A percentile compares a stretch with the other conserved stretches of the same genome.
Conservation (phyloP, 768 basidiomycete species). For the Tylopilus cervinicoccineus region DNA sequence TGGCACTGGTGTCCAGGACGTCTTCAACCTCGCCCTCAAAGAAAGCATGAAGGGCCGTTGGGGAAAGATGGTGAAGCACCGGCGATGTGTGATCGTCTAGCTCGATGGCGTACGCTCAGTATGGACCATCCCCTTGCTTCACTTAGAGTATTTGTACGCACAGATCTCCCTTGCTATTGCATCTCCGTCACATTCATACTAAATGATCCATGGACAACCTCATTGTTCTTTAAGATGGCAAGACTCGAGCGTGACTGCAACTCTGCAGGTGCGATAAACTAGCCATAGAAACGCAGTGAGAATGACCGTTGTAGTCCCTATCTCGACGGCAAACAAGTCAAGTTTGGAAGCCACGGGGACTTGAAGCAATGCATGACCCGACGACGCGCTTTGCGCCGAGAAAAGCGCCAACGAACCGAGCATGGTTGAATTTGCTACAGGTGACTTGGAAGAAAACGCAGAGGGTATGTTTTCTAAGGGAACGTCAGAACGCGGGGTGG, state of each 20-base stretch:
- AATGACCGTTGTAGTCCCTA: constrained; percentile 32
- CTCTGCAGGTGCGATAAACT: constrained; percentile 22
- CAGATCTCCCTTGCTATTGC: constrained; percentile 26
- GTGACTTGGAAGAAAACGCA: constrained; percentile 15
- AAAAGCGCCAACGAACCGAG: constrained; percentile 18
- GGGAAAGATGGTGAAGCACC: constrained; percentile 66
- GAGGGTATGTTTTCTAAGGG: constrained; percentile 3
- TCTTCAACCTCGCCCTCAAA: constrained; percentile 83
- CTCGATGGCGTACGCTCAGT: constrained; percentile 7
- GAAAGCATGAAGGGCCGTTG: constrained; percentile 84
- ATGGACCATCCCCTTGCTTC: constrained; percentile 8
- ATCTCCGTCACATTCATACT: constrained; percentile 11
- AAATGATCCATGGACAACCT: constrained; percentile 5
- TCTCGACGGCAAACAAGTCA: constrained; percentile 33
- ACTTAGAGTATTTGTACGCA: constrained; percentile 29
- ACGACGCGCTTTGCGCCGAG: constrained; percentile 7
- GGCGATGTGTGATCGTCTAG: constrained; percentile 63
- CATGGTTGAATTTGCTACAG: constrained; percentile 20
- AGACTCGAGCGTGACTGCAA: constrained; percentile 18
- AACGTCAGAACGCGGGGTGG: constrained; percentile 5
- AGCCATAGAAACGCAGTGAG: constrained; percentile 34
- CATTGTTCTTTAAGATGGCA: constrained; percentile 25
- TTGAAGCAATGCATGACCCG: constrained; percentile 9
- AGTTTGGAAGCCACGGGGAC: constrained; percentile 34
- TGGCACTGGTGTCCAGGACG: constrained; percentile 86